Conservation (phyloP, 164 flowering plant genomes). For the Saururus chinensis region DNA sequence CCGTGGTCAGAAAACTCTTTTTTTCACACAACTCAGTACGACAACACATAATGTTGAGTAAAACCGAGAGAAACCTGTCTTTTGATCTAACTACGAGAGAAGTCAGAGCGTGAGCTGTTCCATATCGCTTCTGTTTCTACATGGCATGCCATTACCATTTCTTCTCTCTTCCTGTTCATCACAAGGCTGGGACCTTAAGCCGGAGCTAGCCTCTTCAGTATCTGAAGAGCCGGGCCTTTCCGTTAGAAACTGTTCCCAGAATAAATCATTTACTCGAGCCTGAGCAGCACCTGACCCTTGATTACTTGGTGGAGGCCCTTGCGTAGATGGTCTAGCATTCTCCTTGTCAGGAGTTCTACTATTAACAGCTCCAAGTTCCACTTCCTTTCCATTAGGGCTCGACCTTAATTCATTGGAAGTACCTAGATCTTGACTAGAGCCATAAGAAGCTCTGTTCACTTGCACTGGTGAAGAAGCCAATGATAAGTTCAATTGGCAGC, state of each 20-base stretch:
- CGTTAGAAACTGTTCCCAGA: conserved; percentile 93
- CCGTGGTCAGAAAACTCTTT: too few species aligned
- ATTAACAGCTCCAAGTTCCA: conserved; percentile 15
- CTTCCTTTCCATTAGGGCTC: conserved; percentile 22
- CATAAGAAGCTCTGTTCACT: conserved; percentile 18
- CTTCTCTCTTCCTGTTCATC: conserved; percentile 56
- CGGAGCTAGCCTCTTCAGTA: conserved; percentile 78
- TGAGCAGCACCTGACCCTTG: conserved; percentile 31
- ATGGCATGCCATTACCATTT: conserved; percentile 27
- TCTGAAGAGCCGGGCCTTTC: conserved; percentile 89
- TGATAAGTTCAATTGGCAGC: conserved; percentile 73
- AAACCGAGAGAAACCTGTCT: not conserved
- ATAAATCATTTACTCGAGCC: conserved; percentile 69
- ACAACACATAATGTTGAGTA: not conserved
- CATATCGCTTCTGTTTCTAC: conserved; percentile 32
- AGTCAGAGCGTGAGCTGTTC: conserved; percentile 56
- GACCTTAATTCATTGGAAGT: conserved; percentile 25
- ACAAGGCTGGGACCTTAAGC: conserved; percentile 23
- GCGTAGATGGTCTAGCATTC: conserved; percentile 23
- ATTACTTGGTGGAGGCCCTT: conserved; percentile 20
- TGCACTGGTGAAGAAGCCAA: conserved; percentile 69
- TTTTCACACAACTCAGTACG: too few species aligned
- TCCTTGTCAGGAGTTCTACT: conserved; percentile 15
- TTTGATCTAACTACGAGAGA: not conserved
- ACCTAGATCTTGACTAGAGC: conserved; percentile 18